phyloP scores from a whole-genome alignment of 257 asterid species.

The Knoxia roxburghii region DNA sequence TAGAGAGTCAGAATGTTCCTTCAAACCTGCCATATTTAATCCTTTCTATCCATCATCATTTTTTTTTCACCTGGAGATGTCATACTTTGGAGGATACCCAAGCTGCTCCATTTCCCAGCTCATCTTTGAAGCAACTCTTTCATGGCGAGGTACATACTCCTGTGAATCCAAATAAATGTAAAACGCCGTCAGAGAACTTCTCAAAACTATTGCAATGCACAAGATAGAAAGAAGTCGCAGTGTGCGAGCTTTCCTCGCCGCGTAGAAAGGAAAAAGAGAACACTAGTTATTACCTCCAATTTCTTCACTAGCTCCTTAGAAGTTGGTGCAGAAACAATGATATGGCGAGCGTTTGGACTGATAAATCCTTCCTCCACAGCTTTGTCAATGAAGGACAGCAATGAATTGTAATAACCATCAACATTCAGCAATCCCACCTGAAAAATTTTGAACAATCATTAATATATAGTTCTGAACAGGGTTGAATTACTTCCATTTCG shows the following conservation, averaged over 20 bases:
- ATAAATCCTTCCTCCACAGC: constrained; percentile 95
- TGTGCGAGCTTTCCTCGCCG: too few relatives aligned
- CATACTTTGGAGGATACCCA: constrained; percentile 26
- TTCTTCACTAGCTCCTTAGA: constrained; percentile 76
- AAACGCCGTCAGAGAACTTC: background rate
- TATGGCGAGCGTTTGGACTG: constrained; percentile 77
- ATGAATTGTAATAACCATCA: constrained; percentile 80
- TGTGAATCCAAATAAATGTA: background rate
- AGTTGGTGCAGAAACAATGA: constrained; percentile 86
- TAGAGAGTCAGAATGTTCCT: constrained; percentile 36
- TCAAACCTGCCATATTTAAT: constrained; percentile 17
- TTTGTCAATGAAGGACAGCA: constrained; percentile 76
- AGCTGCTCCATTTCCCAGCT: constrained; percentile 53
- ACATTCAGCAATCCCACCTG: constrained; percentile 94
- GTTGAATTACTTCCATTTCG: background rate
- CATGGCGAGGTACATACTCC: constrained; percentile 48
- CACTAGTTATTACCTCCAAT: constrained; percentile 57
- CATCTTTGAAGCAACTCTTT: constrained; percentile 34
- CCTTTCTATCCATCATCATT: constrained; percentile 25
- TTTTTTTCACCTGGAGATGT: constrained; percentile 46
- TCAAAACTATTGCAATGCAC: background rate
- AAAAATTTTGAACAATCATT: constrained; percentile 8
- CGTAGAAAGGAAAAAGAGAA: background rate
- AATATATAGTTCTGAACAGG: background rate
- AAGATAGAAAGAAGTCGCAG: too few relatives aligned